Evolutionary conservation across 495 filamentous ascomycete genomes (phyloP).

Genomic region (Penicillium lagena): DNA sequence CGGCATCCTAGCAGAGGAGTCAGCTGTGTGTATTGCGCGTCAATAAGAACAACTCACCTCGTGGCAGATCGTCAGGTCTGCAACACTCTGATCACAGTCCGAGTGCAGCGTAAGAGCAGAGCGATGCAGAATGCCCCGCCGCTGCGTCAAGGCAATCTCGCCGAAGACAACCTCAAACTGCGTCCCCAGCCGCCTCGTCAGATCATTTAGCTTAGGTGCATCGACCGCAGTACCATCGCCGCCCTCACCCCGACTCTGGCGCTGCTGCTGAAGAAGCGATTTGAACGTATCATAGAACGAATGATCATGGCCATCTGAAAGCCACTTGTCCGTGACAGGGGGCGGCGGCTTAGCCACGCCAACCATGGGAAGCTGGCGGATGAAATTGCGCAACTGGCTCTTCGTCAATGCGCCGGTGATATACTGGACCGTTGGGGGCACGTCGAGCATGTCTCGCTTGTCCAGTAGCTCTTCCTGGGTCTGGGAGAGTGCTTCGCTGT

Average conservation of each 20-base stretch:
- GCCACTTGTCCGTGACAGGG: slow-evolving; percentile 25
- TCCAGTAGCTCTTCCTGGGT: slow-evolving; percentile 41
- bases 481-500: slow-evolving; percentile 37
- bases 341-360: slow-evolving; percentile 23
- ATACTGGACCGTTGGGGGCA: slow-evolving; percentile 44
- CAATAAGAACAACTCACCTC: slow-evolving; percentile 16
- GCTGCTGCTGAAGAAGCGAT: slow-evolving; percentile 27
- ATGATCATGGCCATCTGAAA: slow-evolving; percentile 30
- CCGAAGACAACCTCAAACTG: slow-evolving; percentile 52
- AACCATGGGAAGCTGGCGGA: slow-evolving; percentile 37
- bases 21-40: neutral
- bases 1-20: slow-evolving; percentile 9
- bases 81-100: slow-evolving; percentile 31
- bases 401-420: slow-evolving; percentile 45
- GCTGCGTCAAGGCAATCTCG: slow-evolving; percentile 52
- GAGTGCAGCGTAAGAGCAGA: slow-evolving; percentile 38
- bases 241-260: slow-evolving; percentile 13
- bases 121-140: slow-evolving; percentile 48
- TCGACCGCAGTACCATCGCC: slow-evolving; percentile 19
- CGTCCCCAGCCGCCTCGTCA: slow-evolving; percentile 41
- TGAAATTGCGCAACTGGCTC: slow-evolving; percentile 38
- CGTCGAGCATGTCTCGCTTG: slow-evolving; percentile 38
- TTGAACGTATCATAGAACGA: slow-evolving; percentile 46
- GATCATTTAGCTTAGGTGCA: slow-evolving; percentile 45
- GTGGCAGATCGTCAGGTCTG: slow-evolving; percentile 31